These are phyloP conservation scores for Rhododendron kiyosumense DNA, from an alignment of 148 eudicot species.

Conservation along the genomic window DNA sequence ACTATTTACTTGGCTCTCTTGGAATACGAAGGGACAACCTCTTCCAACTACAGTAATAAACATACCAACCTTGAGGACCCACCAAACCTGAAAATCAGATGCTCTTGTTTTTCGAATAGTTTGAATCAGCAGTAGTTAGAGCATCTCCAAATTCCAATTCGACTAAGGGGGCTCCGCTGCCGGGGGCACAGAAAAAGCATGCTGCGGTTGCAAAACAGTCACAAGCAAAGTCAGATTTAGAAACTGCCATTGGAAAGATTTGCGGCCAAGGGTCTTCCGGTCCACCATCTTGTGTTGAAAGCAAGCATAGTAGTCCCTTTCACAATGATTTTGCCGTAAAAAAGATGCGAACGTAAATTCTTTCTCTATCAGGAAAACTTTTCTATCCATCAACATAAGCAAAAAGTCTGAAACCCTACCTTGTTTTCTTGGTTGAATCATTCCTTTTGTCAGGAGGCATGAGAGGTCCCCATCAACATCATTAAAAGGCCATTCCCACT, in stretches of 20 bases:
- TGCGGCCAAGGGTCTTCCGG: background rate
- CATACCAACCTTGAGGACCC: slow-evolving; percentile 3
- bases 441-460: slow-evolving; percentile 1
- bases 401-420: background rate
- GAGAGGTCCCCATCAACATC: background rate
- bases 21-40: background rate
- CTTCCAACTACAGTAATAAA: background rate
- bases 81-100: slow-evolving; percentile 4
- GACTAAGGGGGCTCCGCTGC: background rate
- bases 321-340: slow-evolving; percentile 5
- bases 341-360: background rate
- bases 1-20: background rate
- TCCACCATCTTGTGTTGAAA: slow-evolving; percentile 7
- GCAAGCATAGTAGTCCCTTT: slow-evolving; percentile 8
- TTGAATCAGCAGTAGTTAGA: background rate
- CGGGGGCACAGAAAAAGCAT: background rate
- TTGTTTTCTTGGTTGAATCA: background rate
- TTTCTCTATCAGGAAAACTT: background rate
- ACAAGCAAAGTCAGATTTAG: background rate
- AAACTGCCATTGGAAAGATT: background rate
- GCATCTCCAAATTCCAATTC: background rate
- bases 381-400: background rate
- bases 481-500: background rate
- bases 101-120: background rate
- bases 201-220: background rate